Base-by-base conservation (phyloP, 306 rosid genomes). In the Canavalia ensiformis region DNA sequence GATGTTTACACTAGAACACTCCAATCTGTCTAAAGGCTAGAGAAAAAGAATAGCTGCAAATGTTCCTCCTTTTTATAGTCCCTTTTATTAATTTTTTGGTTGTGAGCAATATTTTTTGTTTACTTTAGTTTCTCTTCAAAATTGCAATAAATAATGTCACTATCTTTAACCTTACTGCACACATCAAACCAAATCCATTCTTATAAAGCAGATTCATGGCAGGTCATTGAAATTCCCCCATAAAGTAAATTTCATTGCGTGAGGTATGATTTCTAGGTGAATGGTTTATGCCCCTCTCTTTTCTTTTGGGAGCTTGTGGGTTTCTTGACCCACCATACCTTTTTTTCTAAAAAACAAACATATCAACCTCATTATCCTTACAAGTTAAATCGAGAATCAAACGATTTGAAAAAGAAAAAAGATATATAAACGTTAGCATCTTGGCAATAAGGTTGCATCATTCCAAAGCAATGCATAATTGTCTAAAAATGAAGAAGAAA, bases 161-260 rank as follows among this genome's bases (percentile, higher is more conserved):
- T 71, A 72, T 84, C 90, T 90, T 90, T 87, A 88, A 83, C 85
- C 84, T 82, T 49, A 86, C 90, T 87, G 88, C 86, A 82, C 81
- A 82, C 79, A 85, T 55, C 44, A 41, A 77, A 83, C 84, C 86
- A 85, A 85, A 83, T 79, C 87, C 87, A 85, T 74, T 80, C 76
- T 84, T 78, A 82, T 50, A 88, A 91, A 89, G 90, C 71, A 85
- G 87, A 74, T 46, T 71, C 82, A 72, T 72, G 90, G 89, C 88
- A 84, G 81, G 91, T 82, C 89, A 84, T 86, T 86, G 86, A 87
- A 89, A 86, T 86, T 87, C 89, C 77, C 85, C 77, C 76, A 81
- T 75, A 79, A 89, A 86, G 78, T 52, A 85, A 30, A 44, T 57
- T 12, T 75, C 76, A 81, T 82, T 52, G 77, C 54, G 84, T 79